Evolutionary conservation across 2,329 filamentous ascomycete genomes (phyloP), one percentile per base, ranked within the genome.

Genomic region (Drechslerella coelobrocha): DNA sequence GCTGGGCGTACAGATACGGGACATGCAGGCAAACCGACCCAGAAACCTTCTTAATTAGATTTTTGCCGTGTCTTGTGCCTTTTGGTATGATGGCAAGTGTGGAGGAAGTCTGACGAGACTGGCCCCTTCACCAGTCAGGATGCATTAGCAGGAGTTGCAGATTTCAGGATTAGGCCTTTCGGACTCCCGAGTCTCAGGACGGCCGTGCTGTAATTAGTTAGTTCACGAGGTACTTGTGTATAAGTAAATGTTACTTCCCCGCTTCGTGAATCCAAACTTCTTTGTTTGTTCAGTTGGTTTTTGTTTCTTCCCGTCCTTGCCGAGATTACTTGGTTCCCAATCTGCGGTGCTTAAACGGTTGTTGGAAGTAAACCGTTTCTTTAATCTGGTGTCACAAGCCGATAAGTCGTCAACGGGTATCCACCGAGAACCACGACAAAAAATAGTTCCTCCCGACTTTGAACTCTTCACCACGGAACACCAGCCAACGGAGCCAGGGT

Each of bases 21-120:
- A 24, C 21, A 31, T 47, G 50, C 50, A 45, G 17, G 41, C 41
- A 45, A 21, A 45, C 41, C 14, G 21, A 41, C n/a, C n/a, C 41
- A 50, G 51, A 55, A 68, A 56, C 56, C 56, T 61, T 56, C 56
- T 69, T 47, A 45, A 57, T 69, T 53, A 29, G 65, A 69, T 45
- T 57, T 53, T 56, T 39, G 31, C 39, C 39, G 39, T 34, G 26
- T 37, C 29, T 12, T 31, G 29, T 12, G 29, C 12, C 29, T 31
- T 6, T 31, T 12, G 6, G 39, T 27, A 29, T 23, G 47, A 26
- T 51, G 26, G 19, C n/a, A 19, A n/a, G n/a, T n/a, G n/a, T n/a
- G n/a, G n/a, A n/a, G n/a, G n/a, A n/a, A n/a, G n/a, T n/a, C n/a
- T n/a, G n/a, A n/a, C 19, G 41, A 45, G 4, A 17, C 41, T 17